Evolutionary conservation across 768 basidiomycete species (phyloP), one percentile per base, ranked within the genome.

Genomic region (Boletus subcaerulescens): DNA sequence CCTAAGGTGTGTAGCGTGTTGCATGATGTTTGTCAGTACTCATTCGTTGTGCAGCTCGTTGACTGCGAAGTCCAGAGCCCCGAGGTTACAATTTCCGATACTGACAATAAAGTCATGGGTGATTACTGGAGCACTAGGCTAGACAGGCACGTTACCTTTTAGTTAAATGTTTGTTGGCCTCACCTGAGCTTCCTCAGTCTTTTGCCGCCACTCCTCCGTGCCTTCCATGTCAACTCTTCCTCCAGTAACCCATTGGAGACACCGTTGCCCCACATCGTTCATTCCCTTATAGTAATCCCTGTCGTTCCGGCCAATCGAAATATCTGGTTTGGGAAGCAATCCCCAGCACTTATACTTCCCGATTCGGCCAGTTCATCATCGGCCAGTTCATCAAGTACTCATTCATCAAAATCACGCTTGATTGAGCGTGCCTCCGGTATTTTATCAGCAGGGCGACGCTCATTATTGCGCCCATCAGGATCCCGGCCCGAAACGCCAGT

Each of bases 231-330:
- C n/a, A 77, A 89, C 22, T 84, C 80, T 4, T 77, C 80, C 6
- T 83, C 80, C 48, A 79, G 80, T 11, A 76, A 75, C 4, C 92
- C 91, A 3, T 74, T 96, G 36, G 74, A 82, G 0, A 71, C 86
- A 0, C 92, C 94, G 0, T 71, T 97, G 33, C 85, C 89, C 1
- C 89, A 96, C 57, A 78, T 86, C 50, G 86, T 96, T 39, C 91
- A 97, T 65, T 76, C 83, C 11, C 79, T 97, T 43, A 89, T 95
- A 56, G 82, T 79, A 33, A 81, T 95, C 53, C 94, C 94, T 41
- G 76, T 91, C 50, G 72, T 76, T 35, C 69, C 84, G 13, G 69
- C 77, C 45, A 76, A 87, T 50, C 81, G 77, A 48, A 60, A 75
- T 32, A 65, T 80, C 40, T 92, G 91, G 91, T 82, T 91, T 56